Evolutionary conservation across 176 grass and related monocot species (phyloP), one percentile per base, ranked within the genome.

Genomic region (Cymbopogon citratus): DNA sequence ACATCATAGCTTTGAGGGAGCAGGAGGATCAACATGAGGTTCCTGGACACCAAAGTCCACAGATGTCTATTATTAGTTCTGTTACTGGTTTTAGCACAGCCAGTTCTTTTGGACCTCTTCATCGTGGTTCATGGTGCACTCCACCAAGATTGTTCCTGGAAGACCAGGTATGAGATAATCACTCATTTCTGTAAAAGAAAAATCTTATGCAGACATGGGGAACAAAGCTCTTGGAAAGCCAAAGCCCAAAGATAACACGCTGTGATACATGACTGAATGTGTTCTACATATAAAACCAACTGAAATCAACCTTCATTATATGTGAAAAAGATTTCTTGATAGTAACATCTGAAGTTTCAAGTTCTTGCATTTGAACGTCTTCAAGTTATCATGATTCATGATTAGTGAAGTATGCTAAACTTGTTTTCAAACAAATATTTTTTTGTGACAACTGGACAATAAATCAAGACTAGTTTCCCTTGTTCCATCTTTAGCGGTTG

Each of bases 1-100:
- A 99, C 73, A 95, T 99, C 54, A 95, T 99, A 80, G 96, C 96
- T 84, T 84, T 99, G 81, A 93, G 96, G 87, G 96, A 99, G 89
- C 96, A 99, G 56, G 87, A 90, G 46, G 92, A 95, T 69, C 94
- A 91, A 43, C 90, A 90, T 83, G 90, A 93, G 45, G 78, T 84
- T 77, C 83, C 87, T 78, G 86, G 72, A 24, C 96, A 95, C 34
- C 92, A 99, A 79, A 99, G 96, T 82, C 96, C 96, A 2, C 92
- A 95, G 74, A 95, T 99, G 96, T 99, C 96, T 66, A 90, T 88
- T 46, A 86, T 95, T 71, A 99, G 96, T 61, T 99, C 96, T 69
- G 82, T 91, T 80, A 99, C 96, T 89, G 96, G 96, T 78, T 88
- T 99, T 79, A 99, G 96, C 89, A 95, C 92, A 71, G 74, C 96